Evolutionary conservation across 2,329 filamentous ascomycete genomes (phyloP).

Genomic region (Apiospora saccharicola): DNA sequence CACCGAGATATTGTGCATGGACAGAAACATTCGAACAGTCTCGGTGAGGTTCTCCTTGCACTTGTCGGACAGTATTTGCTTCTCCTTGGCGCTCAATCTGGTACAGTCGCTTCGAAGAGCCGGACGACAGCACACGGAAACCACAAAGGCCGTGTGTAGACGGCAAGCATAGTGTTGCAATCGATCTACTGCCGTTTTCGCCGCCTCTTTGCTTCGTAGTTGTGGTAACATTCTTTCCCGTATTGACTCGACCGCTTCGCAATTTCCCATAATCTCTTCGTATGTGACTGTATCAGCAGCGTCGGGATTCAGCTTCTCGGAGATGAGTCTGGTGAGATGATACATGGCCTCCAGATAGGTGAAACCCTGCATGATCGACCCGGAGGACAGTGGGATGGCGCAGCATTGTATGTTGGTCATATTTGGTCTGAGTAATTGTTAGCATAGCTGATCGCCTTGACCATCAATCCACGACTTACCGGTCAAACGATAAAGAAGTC

Average conservation of each 20-base stretch:
- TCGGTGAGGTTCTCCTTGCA: slow-evolving; percentile 70
- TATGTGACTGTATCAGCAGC: slow-evolving; percentile 58
- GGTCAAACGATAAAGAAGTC: slow-evolving; percentile 71
- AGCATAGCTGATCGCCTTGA: slow-evolving; percentile 27
- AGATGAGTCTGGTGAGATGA: slow-evolving; percentile 67
- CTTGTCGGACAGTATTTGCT: slow-evolving; percentile 60
- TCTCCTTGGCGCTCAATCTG: slow-evolving; percentile 59
- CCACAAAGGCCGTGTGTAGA: slow-evolving; percentile 71
- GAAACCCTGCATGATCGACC: slow-evolving; percentile 54
- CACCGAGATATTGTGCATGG: slow-evolving; percentile 72
- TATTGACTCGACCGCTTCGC: slow-evolving; percentile 60
- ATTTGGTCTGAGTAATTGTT: slow-evolving; percentile 54
- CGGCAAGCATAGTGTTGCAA: slow-evolving; percentile 70
- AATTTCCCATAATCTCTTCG: slow-evolving; percentile 64
- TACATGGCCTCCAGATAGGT: slow-evolving; percentile 72
- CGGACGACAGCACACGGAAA: slow-evolving; percentile 70
- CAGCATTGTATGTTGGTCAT: slow-evolving; percentile 68
- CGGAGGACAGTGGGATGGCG: slow-evolving; percentile 57
- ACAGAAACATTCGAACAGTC: slow-evolving; percentile 72
- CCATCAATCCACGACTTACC: slow-evolving; percentile 46
- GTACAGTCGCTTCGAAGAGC: slow-evolving; percentile 63
- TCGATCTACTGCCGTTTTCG: slow-evolving; percentile 68
- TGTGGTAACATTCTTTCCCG: slow-evolving; percentile 58
- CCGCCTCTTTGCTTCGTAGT: slow-evolving; percentile 66
- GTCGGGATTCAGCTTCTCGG: slow-evolving; percentile 63